These are phyloP conservation scores for Pythium plurisporium DNA, from an alignment of 352 stramenopile species.

Conservation along the genomic window DNA sequence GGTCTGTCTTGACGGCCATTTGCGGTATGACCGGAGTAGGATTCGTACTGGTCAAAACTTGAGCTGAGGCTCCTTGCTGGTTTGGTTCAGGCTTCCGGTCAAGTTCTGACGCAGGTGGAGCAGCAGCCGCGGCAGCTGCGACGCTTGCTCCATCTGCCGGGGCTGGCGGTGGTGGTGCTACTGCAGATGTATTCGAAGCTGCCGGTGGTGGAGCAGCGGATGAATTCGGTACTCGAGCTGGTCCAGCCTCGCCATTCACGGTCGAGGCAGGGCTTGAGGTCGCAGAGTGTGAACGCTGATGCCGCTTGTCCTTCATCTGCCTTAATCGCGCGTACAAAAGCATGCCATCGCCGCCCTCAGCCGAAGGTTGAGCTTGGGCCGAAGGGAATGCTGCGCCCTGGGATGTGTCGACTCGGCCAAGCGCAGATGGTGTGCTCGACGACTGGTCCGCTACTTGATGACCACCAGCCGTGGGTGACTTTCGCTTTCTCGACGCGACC, in stretches of 20 bases:
- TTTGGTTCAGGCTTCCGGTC: no score
- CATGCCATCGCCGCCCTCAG: neutral
- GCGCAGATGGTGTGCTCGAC: neutral
- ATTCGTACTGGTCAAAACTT: no score
- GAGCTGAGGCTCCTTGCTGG: no score
- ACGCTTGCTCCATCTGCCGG: neutral
- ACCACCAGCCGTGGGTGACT: neutral
- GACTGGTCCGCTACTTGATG: neutral
- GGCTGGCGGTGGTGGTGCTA: neutral
- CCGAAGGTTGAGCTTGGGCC: neutral
- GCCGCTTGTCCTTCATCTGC: constrained; percentile 3
- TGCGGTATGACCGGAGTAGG: no score
- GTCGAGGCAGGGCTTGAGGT: neutral
- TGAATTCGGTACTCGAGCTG: no score
- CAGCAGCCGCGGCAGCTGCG: constrained; percentile 15
- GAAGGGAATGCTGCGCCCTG: neutral
- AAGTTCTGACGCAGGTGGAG: no score
- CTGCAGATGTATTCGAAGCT: neutral
- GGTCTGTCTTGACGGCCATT: neutral
- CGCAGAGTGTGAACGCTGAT: neutral
- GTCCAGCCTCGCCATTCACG: neutral
- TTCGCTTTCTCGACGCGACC: neutral
- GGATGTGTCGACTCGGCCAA: neutral
- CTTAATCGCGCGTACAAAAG: neutral
- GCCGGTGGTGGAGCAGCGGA: no score